phyloP scores from a whole-genome alignment of 495 filamentous ascomycete species.

The Pyronema domesticum region DNA sequence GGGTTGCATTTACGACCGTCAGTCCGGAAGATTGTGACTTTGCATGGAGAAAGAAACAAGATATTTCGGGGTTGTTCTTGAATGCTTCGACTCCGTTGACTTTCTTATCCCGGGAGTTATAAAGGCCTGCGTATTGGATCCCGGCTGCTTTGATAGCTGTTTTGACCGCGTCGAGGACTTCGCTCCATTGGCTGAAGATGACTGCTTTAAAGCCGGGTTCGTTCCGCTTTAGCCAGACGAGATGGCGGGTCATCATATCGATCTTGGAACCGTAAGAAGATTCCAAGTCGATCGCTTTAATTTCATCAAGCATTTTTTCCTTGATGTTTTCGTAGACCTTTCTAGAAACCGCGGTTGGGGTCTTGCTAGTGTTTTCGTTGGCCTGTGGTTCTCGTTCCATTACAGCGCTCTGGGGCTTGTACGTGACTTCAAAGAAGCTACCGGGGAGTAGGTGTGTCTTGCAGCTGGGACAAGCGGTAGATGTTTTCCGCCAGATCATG shows the following conservation, averaged over 20 bases:
- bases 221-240: conserved; percentile 64
- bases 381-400: conserved; percentile 45
- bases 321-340: conserved; percentile 62
- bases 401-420: conserved; percentile 54
- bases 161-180: conserved; percentile 59
- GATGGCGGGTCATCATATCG: conserved; percentile 59
- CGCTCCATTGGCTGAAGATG: conserved; percentile 72
- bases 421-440: conserved; percentile 66
- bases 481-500: conserved; percentile 47
- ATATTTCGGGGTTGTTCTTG: conserved; percentile 51
- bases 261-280: conserved; percentile 79
- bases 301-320: conserved; percentile 50
- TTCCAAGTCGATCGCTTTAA: conserved; percentile 61
- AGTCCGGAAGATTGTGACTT: conserved; percentile 72
- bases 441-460: conserved; percentile 41
- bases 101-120: conserved; percentile 21
- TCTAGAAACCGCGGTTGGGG: background rate
- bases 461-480: conserved; percentile 58
- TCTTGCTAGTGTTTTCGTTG: background rate
- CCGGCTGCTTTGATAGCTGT: conserved; percentile 46
- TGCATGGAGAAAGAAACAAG: conserved; percentile 79
- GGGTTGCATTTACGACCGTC: conserved; percentile 78
- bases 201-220: conserved; percentile 83
- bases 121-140: conserved; percentile 52
- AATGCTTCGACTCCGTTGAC: conserved; percentile 50